Base-by-base conservation (phyloP, 1,139 yeast species). In the Geotrichum phurueaensis region DNA sequence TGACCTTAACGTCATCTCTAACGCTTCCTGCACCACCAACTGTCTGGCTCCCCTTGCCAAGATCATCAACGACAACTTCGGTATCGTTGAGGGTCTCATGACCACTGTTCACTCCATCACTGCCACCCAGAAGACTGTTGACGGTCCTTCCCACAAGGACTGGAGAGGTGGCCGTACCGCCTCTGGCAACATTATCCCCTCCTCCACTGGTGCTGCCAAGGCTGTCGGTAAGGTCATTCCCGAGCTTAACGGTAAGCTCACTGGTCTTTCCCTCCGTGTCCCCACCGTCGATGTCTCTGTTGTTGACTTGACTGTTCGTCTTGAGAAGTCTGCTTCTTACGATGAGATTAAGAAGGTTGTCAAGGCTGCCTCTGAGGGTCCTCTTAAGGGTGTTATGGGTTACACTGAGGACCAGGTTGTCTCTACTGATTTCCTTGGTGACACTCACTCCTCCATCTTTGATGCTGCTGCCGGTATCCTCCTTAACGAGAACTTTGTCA, bases 131-230 rank as follows among this genome's bases (percentile, higher is more conserved):
- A 87, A 87, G 86, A 86, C 92, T 67, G 95, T 87, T 70, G 95
- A 87, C 75, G 95, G 95, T 79, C 92, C 95, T 74, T 87, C 94
- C 77, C 87, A 85, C 84, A 87, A 87, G 85, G 95, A 88, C 84
- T 88, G 95, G 95, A 85, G 95, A 83, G 95, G 95, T 77, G 95
- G 95, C 78, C 86, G 95, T 80, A 85, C 95, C 74, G 95, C 95
- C 75, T 84, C 91, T 65, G 92, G 88, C 76, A 87, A 87, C 88
- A 86, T 87, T 76, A 87, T 87, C 73, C 95, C 95, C 76, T 87
- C 94, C 58, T 86, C 94, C 69, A 87, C 95, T 69, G 95, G 95
- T 84, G 95, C 95, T 75, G 96, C 96, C 75, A 87, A 87, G 85
- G 94, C 94, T 71, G 95, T 87, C 72, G 95, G 94, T 78, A 87